Evolutionary conservation across 495 filamentous ascomycete species (phyloP).

Genomic region (Hypoxylon lenormandii): DNA sequence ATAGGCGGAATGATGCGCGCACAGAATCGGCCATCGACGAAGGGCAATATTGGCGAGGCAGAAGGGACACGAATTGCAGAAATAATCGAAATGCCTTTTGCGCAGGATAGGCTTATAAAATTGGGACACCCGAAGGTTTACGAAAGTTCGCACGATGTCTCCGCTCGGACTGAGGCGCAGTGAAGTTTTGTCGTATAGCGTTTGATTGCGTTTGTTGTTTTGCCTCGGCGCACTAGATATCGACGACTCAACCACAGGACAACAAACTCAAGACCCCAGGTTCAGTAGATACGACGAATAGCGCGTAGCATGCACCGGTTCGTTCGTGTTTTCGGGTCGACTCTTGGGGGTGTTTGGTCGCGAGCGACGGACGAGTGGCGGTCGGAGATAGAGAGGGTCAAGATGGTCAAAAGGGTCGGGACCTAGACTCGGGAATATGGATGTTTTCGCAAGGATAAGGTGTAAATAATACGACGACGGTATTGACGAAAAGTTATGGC

Average conservation of each 20-base stretch:
- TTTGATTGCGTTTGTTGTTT: slow-evolving; percentile 13
- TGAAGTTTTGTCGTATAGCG: slow-evolving; percentile 12
- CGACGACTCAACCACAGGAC: slow-evolving; percentile 15
- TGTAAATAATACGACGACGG: slow-evolving; percentile 38
- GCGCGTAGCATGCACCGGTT: slow-evolving; percentile 23
- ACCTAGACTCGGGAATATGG: slow-evolving; percentile 16
- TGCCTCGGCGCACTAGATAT: slow-evolving; percentile 13
- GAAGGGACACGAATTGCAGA: slow-evolving; percentile 6
- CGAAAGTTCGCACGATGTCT: slow-evolving; percentile 18
- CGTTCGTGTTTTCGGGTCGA: slow-evolving; percentile 24
- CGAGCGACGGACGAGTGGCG: neutral
- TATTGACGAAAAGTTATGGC: slow-evolving; percentile 35
- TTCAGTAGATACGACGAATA: slow-evolving; percentile 4
- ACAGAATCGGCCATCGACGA: slow-evolving; percentile 31
- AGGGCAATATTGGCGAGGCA: slow-evolving; percentile 26
- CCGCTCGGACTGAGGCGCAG: slow-evolving; percentile 37
- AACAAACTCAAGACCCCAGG: neutral
- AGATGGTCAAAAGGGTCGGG: slow-evolving; percentile 3
- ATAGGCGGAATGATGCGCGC: slow-evolving; percentile 24
- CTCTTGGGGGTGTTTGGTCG: neutral
- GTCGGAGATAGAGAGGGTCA: slow-evolving; percentile 4
- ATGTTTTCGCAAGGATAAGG: slow-evolving; percentile 36
- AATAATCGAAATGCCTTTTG: slow-evolving; percentile 24
- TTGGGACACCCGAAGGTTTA: neutral
- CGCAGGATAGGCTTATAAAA: slow-evolving; percentile 8